Base-by-base conservation (phyloP, 2,329 filamentous ascomycete species). In the Rhexocercosporidium sp. region DNA sequence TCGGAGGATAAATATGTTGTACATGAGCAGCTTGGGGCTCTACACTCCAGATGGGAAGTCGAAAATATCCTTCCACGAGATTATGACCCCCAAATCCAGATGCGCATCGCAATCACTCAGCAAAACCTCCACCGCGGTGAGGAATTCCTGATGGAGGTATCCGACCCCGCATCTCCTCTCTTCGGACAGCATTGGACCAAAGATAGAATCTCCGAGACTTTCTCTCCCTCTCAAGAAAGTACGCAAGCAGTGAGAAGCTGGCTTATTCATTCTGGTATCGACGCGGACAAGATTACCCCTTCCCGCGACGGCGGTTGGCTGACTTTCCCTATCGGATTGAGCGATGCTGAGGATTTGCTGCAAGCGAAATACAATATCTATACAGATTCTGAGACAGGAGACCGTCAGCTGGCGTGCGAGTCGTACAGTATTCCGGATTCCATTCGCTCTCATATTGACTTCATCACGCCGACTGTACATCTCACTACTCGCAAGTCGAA, bases 171-270 rank as follows among this genome's bases (percentile, higher is more conserved):
- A 18, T 82, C 80, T 8, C 71, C 78, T 12, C 79, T 79, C 44
- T 84, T 82, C 67, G 82, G 82, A 64, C 78, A 79, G 65, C 81
- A 84, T 75, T 83, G 82, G 80, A 79, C 79, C 14, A 71, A 78
- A 27, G 51, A 54, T 11, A 2, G 25, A 34, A 34, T 54, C 20
- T 29, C 34, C 9, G 29, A 57, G 4, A 20, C 14, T 2, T 57
- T 57, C 11, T 20, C 29, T 5, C 53, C 53, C 3, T 20, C 29
- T 8, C 3, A 20, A 16, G 29, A 20, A 9, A 39, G 29, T 27
- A 37, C n/a, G 2, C 4, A 34, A 11, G 29, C 29, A 20, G 53
- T 57, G 6, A 37, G 20, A 18, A 20, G 12, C 29, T 57, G 53
- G 53, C 34, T 57, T 3, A 18, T 57, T 20, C 18, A 6, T 20